phyloP scores from a whole-genome alignment of 75 land plant genomes.

The Adiantum capillusveneris region DNA sequence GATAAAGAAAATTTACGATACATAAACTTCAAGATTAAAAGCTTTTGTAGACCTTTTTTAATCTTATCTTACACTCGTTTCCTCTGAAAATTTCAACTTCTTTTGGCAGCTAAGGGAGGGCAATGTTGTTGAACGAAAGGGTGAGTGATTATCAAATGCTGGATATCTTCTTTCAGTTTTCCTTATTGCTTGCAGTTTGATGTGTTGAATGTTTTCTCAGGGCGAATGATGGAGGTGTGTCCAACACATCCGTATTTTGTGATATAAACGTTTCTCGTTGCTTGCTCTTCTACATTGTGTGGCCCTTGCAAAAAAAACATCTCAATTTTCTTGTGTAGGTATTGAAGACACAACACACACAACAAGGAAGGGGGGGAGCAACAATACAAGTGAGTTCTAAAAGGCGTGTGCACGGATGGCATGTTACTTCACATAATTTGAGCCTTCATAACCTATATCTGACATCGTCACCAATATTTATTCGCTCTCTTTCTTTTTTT shows the following conservation, averaged over 20 bases:
- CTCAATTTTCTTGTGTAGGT: conserved; percentile 26
- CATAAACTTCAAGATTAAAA: no score
- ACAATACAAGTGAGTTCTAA: conserved; percentile 70
- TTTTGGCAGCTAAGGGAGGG: background rate
- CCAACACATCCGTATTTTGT: background rate
- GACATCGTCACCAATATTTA: no score
- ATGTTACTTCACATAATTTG: no score
- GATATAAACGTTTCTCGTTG: background rate
- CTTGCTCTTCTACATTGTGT: background rate
- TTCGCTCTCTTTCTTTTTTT: no score
- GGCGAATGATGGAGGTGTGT: background rate
- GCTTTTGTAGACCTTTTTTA: no score
- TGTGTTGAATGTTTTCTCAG: background rate
- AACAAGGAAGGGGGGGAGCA: conserved; percentile 74
- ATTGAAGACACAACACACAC: conserved; percentile 62
- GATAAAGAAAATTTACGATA: no score
- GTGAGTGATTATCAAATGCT: background rate
- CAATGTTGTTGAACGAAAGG: background rate
- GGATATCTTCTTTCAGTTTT: background rate
- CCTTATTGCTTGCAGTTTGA: background rate
- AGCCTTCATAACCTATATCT: no score
- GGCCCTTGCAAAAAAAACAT: background rate
- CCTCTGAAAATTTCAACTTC: no score
- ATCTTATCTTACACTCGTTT: no score
- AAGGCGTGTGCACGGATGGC: no score